Base-by-base conservation (phyloP, 768 basidiomycete species). In the Epithele typhae region DNA sequence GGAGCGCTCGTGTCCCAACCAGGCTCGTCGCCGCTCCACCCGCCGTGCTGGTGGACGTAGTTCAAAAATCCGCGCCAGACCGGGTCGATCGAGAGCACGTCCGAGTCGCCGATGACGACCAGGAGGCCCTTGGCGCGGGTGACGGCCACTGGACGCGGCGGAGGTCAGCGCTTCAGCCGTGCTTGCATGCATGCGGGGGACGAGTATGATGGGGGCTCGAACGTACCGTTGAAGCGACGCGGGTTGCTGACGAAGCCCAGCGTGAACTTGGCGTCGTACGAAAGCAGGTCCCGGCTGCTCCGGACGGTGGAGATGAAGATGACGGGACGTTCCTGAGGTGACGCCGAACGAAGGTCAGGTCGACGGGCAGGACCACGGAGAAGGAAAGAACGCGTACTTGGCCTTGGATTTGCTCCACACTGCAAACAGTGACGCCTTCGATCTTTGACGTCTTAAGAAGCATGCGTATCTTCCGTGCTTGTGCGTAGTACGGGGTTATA, bases 121-220 rank as follows among this genome's bases (percentile, higher is more conserved):
- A 86, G 71, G 3, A 85, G 65, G 0, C 82, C 77, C 58, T 83
- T 74, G 0, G 81, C 81, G 12, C 82, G 78, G 0, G 83, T 87
- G 11, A 87, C 61, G 4, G 82, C 80, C 32, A 85, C 83, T 84
- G n/a, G n/a, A n/a, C n/a, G n/a, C n/a, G n/a, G n/a, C n/a, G n/a
- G n/a, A n/a, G n/a, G n/a, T n/a, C n/a, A n/a, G n/a, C n/a, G n/a
- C n/a, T n/a, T n/a, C n/a, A 37, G 27, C n/a, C n/a, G n/a, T n/a
- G n/a, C n/a, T n/a, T n/a, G n/a, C n/a, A 30, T 7, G 7, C 27
- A 21, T 21, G 23, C n/a, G n/a, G 8, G 27, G 8, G 27, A 14
- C 14, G 8, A 30, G 27, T 30, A 30, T 30, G 27, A 14, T n/a
- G n/a, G n/a, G n/a, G n/a, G 19, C 18, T 2, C 39, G n/a, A 7